These are phyloP conservation scores for Pseudogymnoascus sp. DNA, from an alignment of 2,329 filamentous ascomycete species.

Conservation along the genomic window DNA sequence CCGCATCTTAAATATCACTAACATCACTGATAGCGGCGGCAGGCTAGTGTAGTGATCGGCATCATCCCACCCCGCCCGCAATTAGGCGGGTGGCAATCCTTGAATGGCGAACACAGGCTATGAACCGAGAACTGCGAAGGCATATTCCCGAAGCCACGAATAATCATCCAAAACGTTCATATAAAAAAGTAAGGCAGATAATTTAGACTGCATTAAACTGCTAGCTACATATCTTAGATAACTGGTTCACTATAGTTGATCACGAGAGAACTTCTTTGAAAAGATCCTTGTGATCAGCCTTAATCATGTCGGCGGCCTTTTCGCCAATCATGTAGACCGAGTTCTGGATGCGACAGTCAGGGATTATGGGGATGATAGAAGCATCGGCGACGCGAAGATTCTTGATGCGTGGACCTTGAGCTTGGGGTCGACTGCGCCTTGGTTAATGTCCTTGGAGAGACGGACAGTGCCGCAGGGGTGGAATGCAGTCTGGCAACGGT, in stretches of 20 bases:
- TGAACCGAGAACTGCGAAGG: too few relatives aligned
- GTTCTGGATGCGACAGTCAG: conserved; percentile 52
- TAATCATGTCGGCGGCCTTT: conserved; percentile 29
- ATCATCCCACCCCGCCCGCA: too few relatives aligned
- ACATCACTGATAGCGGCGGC: not conserved
- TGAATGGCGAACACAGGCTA: not conserved
- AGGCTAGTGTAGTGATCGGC: not conserved
- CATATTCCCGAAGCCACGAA: too few relatives aligned
- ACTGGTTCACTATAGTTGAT: too few relatives aligned
- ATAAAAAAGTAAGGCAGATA: conserved; percentile 23
- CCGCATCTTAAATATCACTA: not conserved
- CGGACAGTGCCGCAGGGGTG: conserved; percentile 51
- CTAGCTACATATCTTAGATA: too few relatives aligned
- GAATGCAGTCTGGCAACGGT: conserved; percentile 52
- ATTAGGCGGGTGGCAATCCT: not conserved
- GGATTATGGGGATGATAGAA: conserved; percentile 47
- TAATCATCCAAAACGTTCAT: too few relatives aligned
- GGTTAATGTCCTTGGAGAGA: conserved; percentile 42
- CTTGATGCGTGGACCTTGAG: conserved; percentile 46
- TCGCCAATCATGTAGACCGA: conserved; percentile 54
- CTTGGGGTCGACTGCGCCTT: conserved; percentile 45
- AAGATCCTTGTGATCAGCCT: too few relatives aligned
- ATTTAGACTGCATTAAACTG: too few relatives aligned
- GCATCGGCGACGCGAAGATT: conserved; percentile 50
- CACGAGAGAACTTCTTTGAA: too few relatives aligned